Conservation (phyloP, 345 rosid genomes). For the Heritiera fomes region DNA sequence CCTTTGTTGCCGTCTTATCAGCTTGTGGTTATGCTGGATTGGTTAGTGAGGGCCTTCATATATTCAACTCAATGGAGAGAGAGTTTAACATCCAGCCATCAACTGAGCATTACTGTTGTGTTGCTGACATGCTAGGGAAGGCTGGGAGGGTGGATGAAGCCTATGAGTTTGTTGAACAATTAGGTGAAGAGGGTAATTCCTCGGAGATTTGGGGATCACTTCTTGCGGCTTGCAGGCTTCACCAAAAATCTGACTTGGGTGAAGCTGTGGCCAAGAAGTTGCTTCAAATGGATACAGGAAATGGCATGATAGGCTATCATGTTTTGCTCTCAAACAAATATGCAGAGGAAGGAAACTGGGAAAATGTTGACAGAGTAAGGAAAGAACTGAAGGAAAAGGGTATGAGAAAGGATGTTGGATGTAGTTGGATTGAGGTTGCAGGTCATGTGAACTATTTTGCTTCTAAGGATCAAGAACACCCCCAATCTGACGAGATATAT, state of each 20-base stretch:
- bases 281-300: constrained; percentile 44
- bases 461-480: constrained; percentile 68
- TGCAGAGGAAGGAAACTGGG: constrained; percentile 82
- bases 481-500: constrained; percentile 50
- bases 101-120: constrained; percentile 74
- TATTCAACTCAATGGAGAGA: constrained; percentile 61
- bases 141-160: constrained; percentile 80
- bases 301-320: constrained; percentile 55
- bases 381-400: constrained; percentile 75
- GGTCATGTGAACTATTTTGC: constrained; percentile 58
- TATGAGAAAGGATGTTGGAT: constrained; percentile 68
- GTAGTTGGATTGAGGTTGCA: constrained; percentile 68
- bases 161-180: constrained; percentile 60
- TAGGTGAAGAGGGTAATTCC: constrained; percentile 68
- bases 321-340: constrained; percentile 88
- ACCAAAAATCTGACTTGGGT: constrained; percentile 61
- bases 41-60: constrained; percentile 73
- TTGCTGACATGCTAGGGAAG: constrained; percentile 87
- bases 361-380: constrained; percentile 62
- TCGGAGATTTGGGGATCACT: constrained; percentile 87
- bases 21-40: constrained; percentile 84
- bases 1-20: constrained; percentile 76
- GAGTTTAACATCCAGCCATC: constrained; percentile 60
- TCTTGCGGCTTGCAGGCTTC: constrained; percentile 77
- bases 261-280: constrained; percentile 61